These are phyloP conservation scores for Amanita fuliginea DNA, from an alignment of 768 basidiomycete genomes.

Conservation along the genomic window DNA sequence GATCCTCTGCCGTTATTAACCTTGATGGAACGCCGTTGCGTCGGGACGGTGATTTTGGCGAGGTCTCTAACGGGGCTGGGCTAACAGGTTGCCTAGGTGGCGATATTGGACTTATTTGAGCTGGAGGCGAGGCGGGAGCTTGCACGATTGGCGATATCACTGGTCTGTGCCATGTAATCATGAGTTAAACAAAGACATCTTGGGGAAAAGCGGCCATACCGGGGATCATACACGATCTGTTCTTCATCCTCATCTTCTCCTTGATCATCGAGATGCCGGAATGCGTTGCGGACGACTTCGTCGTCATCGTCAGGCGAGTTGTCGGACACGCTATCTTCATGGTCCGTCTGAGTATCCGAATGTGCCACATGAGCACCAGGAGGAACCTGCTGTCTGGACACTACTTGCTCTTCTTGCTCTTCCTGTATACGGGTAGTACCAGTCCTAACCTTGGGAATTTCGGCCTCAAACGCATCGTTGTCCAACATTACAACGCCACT, in stretches of 20 bases:
- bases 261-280: slow-evolving; percentile 34
- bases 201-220: slow-evolving; percentile 22
- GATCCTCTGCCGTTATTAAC: slow-evolving; percentile 55
- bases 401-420: slow-evolving; percentile 1
- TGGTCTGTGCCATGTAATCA: slow-evolving; percentile 11
- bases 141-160: slow-evolving; percentile 15
- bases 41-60: slow-evolving; percentile 22
- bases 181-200: not conserved
- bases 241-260: slow-evolving; percentile 44
- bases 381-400: slow-evolving; percentile 15
- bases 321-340: slow-evolving; percentile 4
- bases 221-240: slow-evolving; percentile 69
- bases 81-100: slow-evolving; percentile 21
- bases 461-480: slow-evolving; percentile 18
- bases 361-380: not conserved
- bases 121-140: slow-evolving; percentile 22
- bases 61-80: slow-evolving; percentile 12
- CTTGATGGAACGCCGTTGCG: slow-evolving; percentile 14
- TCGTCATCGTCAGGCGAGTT: slow-evolving; percentile 35
- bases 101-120: slow-evolving; percentile 22
- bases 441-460: slow-evolving; percentile 9
- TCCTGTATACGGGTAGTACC: slow-evolving; percentile 4
- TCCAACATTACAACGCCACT: slow-evolving; percentile 22
- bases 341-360: not conserved
- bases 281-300: slow-evolving; percentile 64